Evolutionary conservation across 176 grass and related monocot genomes (phyloP), one percentile per base, ranked within the genome.

Genomic region (Ananas comosus): DNA sequence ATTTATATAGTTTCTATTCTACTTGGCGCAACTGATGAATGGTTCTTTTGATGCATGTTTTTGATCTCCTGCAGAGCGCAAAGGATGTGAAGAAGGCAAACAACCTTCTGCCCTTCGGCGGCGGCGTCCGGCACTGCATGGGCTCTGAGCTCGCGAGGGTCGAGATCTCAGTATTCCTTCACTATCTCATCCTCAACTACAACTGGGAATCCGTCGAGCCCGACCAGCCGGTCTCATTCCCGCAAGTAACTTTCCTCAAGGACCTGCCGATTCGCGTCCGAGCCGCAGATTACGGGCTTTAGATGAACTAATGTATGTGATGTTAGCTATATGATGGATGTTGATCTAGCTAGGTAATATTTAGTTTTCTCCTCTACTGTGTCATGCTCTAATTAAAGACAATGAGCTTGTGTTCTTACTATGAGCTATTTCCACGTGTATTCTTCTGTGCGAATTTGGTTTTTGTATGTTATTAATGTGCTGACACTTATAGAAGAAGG

Each of bases 31-130:
- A 53, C 51, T 8, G 2, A 50, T 53, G 9, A 51, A 29, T 68
- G n/a, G 24, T 21, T 11, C 33, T 9, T 23, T 8, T 17, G 28
- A 23, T 63, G 18, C 11, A 21, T 66, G 12, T 53, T 23, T 29
- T 65, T 51, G 21, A 64, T 64, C 29, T 70, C n/a, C 17, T 64
- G 42, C 27, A 53, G 22, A 68, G n/a, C 16, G 8, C 70, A 11
- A 48, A 12, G 2, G 27, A 22, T 11, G 59, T 28, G 5, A 19
- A 65, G 50, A 73, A 72, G 24, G 51, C 22, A 23, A 51, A 73
- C 53, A 73, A 72, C 24, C 69, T 27, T 17, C 66, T 80, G 27
- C 70, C 78, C 8, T 80, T 80, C 51, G 78, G 78, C 16, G 48
- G 61, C 64, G 70, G 78, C 48, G 14, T 73, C 53, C 61, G 69